Conservation (phyloP, 768 basidiomycete species). For the Coprinopsis cinerea region DNA sequence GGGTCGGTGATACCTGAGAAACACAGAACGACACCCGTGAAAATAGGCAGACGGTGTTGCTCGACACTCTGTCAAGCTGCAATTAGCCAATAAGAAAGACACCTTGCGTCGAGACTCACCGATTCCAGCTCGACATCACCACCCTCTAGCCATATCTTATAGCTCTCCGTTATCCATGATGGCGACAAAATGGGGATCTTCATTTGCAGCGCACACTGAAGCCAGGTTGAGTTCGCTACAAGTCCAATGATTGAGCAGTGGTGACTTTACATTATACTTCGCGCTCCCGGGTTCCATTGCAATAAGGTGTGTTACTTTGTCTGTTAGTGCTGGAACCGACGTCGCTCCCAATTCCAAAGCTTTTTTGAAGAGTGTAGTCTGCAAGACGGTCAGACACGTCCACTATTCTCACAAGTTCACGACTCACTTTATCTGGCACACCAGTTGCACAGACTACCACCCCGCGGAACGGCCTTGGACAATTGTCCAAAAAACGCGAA, state of each 20-base stretch:
- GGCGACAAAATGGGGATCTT: slow-evolving; percentile 75
- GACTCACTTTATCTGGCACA: slow-evolving; percentile 66
- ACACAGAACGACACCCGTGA: slow-evolving; percentile 63
- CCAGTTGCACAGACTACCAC: slow-evolving; percentile 73
- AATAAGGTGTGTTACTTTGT: slow-evolving; percentile 83
- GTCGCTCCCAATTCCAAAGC: slow-evolving; percentile 78
- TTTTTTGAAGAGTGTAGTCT: slow-evolving; percentile 71
- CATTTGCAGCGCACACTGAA: slow-evolving; percentile 75
- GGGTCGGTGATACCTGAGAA: slow-evolving; percentile 72
- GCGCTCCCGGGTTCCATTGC: slow-evolving; percentile 75
- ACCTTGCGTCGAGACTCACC: slow-evolving; percentile 33
- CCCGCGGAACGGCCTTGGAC: slow-evolving; percentile 64
- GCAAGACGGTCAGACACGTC: slow-evolving; percentile 2
- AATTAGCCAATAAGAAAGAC: neutral
- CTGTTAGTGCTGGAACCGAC: slow-evolving; percentile 67
- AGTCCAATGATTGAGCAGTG: neutral
- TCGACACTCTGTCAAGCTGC: slow-evolving; percentile 49
- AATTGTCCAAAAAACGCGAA: slow-evolving; percentile 37
- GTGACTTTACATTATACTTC: slow-evolving; percentile 77
- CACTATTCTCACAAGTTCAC: neutral
- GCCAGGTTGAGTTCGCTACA: slow-evolving; percentile 7
- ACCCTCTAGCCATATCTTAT: slow-evolving; percentile 71
- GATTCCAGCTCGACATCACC: slow-evolving; percentile 68
- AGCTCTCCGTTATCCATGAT: slow-evolving; percentile 70
- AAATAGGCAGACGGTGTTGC: slow-evolving; percentile 63